Base-by-base conservation (phyloP, 371 early-diverging fungal species). In the Circinella umbellata region DNA sequence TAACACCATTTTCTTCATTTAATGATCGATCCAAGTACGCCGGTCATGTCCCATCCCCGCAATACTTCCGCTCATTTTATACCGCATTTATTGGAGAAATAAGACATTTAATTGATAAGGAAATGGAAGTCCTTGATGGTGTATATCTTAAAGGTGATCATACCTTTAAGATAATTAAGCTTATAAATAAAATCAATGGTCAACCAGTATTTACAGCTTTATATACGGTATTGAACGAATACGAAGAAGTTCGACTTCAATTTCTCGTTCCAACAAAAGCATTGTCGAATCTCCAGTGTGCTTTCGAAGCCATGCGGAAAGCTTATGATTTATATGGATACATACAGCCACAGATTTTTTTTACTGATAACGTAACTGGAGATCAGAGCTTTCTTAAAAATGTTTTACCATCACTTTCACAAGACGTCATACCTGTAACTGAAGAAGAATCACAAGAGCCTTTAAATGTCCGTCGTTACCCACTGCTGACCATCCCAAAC, bases 171-270 rank as follows among this genome's bases (percentile, higher is more conserved):
- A 27, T 57, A 5, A 57, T 57, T n/a, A 57, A 57, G 14, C 57
- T 18, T 0, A 57, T 57, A 4, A 27, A 27, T 8, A 57, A 34
- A 34, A 27, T 57, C 6, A 27, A 57, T 34, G 57, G 57, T 4
- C 6, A 5, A 34, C 57, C 18, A 14, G 7, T n/a, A 27, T 57
- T 57, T 14, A 34, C 57, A 27, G 57, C 57, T 5, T n/a, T 57
- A 10, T 57, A 57, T 57, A 57, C 57, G 10, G 27, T 57, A 5
- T 9, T 57, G 20, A 57, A 57, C 57, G 57, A 57, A 34, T 57
- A 57, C 34, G 37, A 57, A 34, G 57, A 57, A 57, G 11, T 42
- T 42, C 11, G 42, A 6, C 11, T 42, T 9, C 53, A 53, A 18
- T 53, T 53, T 18, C 53, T 53, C 53, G 53, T 15, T 15, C 53